Percentiles rank a stretch among this genome's conserved stretches.
Evolutionary conservation across 2,329 filamentous ascomycete genomes (phyloP).

Genomic region (Pyricularia grisea): DNA sequence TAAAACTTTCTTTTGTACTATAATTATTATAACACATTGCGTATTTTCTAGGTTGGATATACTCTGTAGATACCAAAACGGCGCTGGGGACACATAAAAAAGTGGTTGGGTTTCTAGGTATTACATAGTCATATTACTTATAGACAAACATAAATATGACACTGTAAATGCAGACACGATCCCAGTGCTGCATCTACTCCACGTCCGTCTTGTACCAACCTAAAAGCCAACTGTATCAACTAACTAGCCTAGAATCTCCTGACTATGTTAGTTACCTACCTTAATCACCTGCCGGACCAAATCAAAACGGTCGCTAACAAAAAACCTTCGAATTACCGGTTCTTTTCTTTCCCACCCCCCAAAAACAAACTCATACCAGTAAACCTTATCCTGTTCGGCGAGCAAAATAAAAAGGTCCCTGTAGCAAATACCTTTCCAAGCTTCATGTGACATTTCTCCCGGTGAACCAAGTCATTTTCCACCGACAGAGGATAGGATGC

Average conservation of each 20-base stretch:
- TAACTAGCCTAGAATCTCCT: background rate
- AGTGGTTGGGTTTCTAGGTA: background rate
- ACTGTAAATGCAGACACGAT: background rate
- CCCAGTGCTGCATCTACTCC: background rate
- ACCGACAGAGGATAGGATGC: no score
- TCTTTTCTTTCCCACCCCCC: no score
- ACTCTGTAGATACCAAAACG: background rate
- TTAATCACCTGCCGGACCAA: background rate
- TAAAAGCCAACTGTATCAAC: background rate
- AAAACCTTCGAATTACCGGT: no score
- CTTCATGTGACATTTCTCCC: no score
- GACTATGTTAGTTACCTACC: background rate
- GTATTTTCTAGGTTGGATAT: background rate
- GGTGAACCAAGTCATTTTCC: no score
- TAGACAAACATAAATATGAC: background rate
- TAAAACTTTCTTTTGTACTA: background rate
- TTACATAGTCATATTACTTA: background rate
- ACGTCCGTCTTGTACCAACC: background rate
- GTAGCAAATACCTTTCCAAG: no score
- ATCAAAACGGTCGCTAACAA: background rate
- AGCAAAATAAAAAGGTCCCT: background rate
- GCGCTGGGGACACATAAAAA: background rate
- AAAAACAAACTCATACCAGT: no score
- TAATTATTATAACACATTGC: background rate
- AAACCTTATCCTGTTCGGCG: background rate